Base-by-base conservation (phyloP, 441 rosid species). In the Flueggea neowawraea region DNA sequence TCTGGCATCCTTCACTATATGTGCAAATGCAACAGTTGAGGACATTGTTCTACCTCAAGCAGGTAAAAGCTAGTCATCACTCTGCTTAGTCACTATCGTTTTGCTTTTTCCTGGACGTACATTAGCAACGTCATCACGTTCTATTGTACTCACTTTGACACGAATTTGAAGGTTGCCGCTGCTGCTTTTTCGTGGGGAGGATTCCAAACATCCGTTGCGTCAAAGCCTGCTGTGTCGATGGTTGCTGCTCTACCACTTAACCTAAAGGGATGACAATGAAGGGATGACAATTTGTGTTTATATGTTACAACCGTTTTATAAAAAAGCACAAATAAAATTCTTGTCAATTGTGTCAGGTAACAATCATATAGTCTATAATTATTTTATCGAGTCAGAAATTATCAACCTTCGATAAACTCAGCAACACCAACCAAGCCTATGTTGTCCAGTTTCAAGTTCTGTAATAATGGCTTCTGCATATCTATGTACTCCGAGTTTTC, bases 141-240 rank as follows among this genome's bases (percentile, higher is more conserved):
- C 1, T 32, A 14, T 6, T 9, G 15, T 12, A 14, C 6, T 6
- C 16, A 9, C 5, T 16, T 12, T 28, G 12, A 57, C 52, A 36
- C 31, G 17, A 32, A 33, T 55, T 57, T 54, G 60, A 49, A 66
- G 79, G 79, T 16, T 72, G 75, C 67, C 75, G 75, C 32, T 75
- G 82, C 68, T 78, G 80, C 73, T 63, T 7, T 16, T 71, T 71
- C 55, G 16, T 52, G 4, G 67, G 66, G 58, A 65, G 59, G 41
- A 17, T 60, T 9, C 75, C 77, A 6, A 12, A 11, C 33, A 13
- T 69, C 14, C 66, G 54, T 10, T 75, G 82, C 16, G 75, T 60
- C 15, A 48, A 49, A 32, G 67, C 12, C 4, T 69, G 82, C 48
- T 72, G 73, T 12, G 36, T 28, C 0, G 64, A 64, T 57, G 69